phyloP scores from a whole-genome alignment of 345 rosid species.

The Salix brachista region DNA sequence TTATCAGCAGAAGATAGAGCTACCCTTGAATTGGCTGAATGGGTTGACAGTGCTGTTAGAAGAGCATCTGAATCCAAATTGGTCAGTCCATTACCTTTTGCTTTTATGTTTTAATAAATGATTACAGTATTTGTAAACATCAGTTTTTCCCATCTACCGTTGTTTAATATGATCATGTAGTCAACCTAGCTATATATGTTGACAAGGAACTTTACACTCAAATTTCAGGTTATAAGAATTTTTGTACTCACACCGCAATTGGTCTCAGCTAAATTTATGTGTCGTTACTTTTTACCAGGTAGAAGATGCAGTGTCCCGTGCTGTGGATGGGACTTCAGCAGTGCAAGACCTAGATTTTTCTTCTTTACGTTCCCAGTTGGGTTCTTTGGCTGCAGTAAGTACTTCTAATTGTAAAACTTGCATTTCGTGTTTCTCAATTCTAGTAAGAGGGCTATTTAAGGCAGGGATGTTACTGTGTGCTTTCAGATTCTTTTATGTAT shows the following conservation, averaged over 20 bases:
- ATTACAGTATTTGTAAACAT: neutral
- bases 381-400: conserved; percentile 87
- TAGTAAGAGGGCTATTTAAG: conserved; percentile 6
- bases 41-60: conserved; percentile 81
- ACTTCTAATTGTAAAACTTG: conserved; percentile 17
- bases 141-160: neutral
- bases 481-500: conserved; percentile 85
- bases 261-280: neutral
- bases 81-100: conserved; percentile 13
- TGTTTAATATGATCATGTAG: neutral
- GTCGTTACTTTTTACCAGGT: conserved; percentile 41
- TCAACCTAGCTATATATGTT: neutral
- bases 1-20: conserved; percentile 96
- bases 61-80: conserved; percentile 51
- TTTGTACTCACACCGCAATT: neutral
- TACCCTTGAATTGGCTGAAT: conserved; percentile 90
- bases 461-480: conserved; percentile 26
- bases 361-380: conserved; percentile 66
- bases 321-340: conserved; percentile 66
- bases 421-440: neutral
- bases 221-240: neutral
- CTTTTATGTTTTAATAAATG: neutral
- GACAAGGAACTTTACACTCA: neutral
- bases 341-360: conserved; percentile 72
- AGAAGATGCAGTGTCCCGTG: conserved; percentile 76